Evolutionary conservation across 228 moss, liverwort and hornwort species (phyloP).

Genomic region (Sphagnum fallax): DNA sequence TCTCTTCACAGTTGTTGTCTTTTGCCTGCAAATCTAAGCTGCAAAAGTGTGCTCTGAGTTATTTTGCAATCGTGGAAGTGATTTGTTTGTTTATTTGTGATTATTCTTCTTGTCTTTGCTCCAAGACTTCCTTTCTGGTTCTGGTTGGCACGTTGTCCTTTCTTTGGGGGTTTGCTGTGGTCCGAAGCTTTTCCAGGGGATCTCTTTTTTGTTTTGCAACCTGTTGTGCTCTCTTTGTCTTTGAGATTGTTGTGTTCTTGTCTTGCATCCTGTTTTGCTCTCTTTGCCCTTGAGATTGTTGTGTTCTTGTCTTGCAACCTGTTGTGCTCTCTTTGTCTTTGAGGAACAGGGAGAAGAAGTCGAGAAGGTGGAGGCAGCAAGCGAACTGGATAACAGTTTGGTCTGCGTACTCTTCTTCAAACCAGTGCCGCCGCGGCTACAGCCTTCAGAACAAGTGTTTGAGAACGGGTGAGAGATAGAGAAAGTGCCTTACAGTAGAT

Average conservation of each 20-base stretch:
- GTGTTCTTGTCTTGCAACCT: background rate
- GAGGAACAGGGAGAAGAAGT: slow-evolving; percentile 2
- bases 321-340: slow-evolving; percentile 6
- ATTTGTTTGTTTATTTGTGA: background rate
- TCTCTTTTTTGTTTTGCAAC: too few relatives aligned
- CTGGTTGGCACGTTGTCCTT: background rate
- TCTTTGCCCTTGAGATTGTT: background rate
- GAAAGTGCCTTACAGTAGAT: slow-evolving; percentile 32
- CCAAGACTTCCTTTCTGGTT: background rate
- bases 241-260: background rate
- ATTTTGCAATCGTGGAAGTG: background rate
- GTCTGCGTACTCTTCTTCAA: slow-evolving; percentile 37
- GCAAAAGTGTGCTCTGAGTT: background rate
- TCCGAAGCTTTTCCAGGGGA: background rate
- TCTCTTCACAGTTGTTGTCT: background rate
- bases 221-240: background rate
- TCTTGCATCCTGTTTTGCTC: background rate
- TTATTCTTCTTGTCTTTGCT: background rate
- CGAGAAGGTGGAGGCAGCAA: slow-evolving; percentile 51
- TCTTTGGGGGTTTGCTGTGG: background rate
- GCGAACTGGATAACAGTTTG: slow-evolving; percentile 74
- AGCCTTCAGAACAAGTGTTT: slow-evolving; percentile 46
- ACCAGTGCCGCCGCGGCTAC: slow-evolving; percentile 36
- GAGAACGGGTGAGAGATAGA: slow-evolving; percentile 56
- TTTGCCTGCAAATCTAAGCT: background rate